phyloP scores from a whole-genome alignment of 257 asterid genomes.

The Dorcoceras hygrometricum region DNA sequence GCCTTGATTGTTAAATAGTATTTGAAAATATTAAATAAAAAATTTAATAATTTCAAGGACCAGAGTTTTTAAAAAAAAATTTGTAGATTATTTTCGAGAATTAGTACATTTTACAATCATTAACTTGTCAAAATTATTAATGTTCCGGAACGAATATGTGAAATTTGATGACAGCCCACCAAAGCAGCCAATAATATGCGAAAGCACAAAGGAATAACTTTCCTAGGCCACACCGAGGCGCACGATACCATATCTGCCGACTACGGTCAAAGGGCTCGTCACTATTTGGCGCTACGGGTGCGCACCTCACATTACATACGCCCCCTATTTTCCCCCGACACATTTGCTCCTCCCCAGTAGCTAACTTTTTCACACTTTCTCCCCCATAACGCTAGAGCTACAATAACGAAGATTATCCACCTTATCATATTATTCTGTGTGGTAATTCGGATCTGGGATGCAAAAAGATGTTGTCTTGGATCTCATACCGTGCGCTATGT shows the following conservation, averaged over 20 bases:
- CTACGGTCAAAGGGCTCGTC: conserved; percentile 17
- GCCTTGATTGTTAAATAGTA: no score
- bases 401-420: neutral
- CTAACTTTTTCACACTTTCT: conserved; percentile 4
- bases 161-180: conserved; percentile 9
- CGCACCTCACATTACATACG: conserved; percentile 37
- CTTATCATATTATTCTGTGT: neutral
- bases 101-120: no score
- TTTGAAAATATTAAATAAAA: no score
- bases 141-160: neutral
- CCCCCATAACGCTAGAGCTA: neutral
- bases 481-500: conserved; percentile 1
- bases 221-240: conserved; percentile 30
- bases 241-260: conserved; percentile 24
- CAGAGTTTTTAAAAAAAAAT: no score
- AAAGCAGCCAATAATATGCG: conserved; percentile 5
- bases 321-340: conserved; percentile 22
- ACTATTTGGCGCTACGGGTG: conserved; percentile 41
- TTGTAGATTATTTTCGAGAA: no score
- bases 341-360: conserved; percentile 3
- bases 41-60: no score
- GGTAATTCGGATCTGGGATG: neutral
- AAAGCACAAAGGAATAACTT: conserved; percentile 18
- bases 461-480: conserved; percentile 19
- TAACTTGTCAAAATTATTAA: neutral